These are phyloP conservation scores for Nigrospora osmanthi DNA, from an alignment of 2,329 filamentous ascomycete species.

Conservation along the genomic window DNA sequence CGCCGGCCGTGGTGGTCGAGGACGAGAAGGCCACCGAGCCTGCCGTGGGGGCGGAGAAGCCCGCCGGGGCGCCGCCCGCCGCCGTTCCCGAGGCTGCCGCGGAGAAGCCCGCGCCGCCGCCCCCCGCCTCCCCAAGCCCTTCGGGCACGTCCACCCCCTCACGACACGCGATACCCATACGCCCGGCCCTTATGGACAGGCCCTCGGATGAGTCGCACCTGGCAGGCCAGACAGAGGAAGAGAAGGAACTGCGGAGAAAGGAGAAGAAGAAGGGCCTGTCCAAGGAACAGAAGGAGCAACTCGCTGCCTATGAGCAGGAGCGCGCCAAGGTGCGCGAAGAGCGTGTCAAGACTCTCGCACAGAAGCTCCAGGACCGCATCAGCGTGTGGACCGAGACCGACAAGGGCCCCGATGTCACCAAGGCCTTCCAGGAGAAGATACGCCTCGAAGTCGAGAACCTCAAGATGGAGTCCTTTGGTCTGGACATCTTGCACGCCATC, in stretches of 20 bases:
- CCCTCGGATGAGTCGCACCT: conserved; percentile 69
- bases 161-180: conserved; percentile 56
- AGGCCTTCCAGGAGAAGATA: conserved; percentile 89
- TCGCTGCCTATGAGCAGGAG: conserved; percentile 83
- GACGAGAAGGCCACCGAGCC: conserved; percentile 19
- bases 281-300: conserved; percentile 89
- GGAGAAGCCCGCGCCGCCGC: background rate
- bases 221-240: conserved; percentile 60
- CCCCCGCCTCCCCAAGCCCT: conserved; percentile 16
- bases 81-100: conserved; percentile 27
- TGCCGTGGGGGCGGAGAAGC: conserved; percentile 14
- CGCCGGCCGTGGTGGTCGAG: conserved; percentile 21
- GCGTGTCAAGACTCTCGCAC: conserved; percentile 73
- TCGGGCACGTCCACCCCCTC: conserved; percentile 31
- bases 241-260: conserved; percentile 69
- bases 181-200: conserved; percentile 81
- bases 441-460: conserved; percentile 92
- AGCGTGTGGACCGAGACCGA: conserved; percentile 97
- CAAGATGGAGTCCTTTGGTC: conserved; percentile 97
- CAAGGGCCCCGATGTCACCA: conserved; percentile 75
- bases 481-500: conserved; percentile 94
- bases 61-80: conserved; percentile 23
- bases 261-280: conserved; percentile 74
- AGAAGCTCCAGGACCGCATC: conserved; percentile 83
- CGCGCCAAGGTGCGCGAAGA: conserved; percentile 78